Evolutionary conservation across 371 early-diverging fungal genomes (phyloP).

Genomic region (Apophysomyces elegans): DNA sequence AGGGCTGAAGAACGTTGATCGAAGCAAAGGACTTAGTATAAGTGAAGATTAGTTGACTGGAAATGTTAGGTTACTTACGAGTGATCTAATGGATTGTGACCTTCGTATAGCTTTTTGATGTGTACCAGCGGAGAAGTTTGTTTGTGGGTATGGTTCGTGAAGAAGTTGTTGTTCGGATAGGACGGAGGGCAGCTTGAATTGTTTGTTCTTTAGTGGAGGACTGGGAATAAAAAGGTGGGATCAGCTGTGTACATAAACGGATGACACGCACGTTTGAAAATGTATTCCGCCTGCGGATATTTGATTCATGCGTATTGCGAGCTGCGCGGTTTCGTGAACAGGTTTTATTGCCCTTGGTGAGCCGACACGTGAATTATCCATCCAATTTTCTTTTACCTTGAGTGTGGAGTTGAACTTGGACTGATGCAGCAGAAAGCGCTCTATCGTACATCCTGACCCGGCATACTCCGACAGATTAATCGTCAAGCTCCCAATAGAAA

Average conservation of each 20-base stretch:
- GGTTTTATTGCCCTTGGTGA: too few species aligned
- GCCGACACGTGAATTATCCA: not conserved
- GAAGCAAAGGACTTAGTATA: not conserved
- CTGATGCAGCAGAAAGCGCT: slow-evolving; percentile 46
- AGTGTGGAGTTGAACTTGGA: slow-evolving; percentile 55
- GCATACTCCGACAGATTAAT: slow-evolving; percentile 56
- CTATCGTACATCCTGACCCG: slow-evolving; percentile 38
- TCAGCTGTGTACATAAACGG: slow-evolving; percentile 20
- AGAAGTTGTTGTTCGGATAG: slow-evolving; percentile 5
- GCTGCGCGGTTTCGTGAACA: slow-evolving; percentile 23
- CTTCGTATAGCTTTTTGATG: slow-evolving; percentile 14
- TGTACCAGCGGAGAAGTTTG: not conserved
- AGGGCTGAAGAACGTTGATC: slow-evolving; percentile 17
- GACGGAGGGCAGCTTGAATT: slow-evolving; percentile 6
- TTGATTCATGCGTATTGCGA: slow-evolving; percentile 50
- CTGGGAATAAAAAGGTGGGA: slow-evolving; percentile 11
- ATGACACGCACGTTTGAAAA: slow-evolving; percentile 44
- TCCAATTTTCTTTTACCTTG: slow-evolving; percentile 33
- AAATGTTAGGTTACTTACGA: slow-evolving; percentile 25
- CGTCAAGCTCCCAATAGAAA: slow-evolving; percentile 51
- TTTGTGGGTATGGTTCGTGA: not conserved
- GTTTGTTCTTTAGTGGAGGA: slow-evolving; percentile 17
- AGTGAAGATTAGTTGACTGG: not conserved
- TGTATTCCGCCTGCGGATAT: slow-evolving; percentile 37
- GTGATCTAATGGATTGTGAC: slow-evolving; percentile 34